Percentiles rank a stretch among this genome's conserved stretches.
phyloP scores from a whole-genome alignment of 768 basidiomycete genomes.

The Tulasnella sp. region DNA sequence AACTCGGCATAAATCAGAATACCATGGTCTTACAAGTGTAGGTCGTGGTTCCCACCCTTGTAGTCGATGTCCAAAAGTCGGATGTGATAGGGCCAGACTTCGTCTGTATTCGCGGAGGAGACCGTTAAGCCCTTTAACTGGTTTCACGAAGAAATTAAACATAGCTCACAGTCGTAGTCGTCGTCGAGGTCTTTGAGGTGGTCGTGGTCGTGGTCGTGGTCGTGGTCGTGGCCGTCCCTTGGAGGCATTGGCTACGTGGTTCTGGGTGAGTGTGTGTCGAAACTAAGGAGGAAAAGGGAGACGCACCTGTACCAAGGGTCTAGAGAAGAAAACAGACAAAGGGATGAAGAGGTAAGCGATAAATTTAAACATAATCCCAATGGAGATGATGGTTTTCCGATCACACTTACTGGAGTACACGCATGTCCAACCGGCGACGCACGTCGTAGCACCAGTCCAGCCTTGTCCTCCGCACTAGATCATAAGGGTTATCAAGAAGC shows the following conservation, averaged over 20 bases:
- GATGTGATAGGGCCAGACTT: neutral
- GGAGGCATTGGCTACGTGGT: constrained; percentile 32
- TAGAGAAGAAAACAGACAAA: neutral
- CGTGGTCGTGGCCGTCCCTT: neutral
- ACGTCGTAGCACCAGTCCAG: constrained; percentile 57
- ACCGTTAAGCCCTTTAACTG: neutral
- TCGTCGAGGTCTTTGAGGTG: constrained; percentile 9
- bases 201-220: no score
- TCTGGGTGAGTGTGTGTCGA: no score
- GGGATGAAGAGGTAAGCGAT: neutral
- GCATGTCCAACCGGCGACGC: constrained; percentile 54
- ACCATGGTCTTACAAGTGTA: constrained; percentile 37
- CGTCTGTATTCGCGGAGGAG: constrained; percentile 19
- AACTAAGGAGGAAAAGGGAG: constrained; percentile 36
- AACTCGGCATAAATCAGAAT: no score
- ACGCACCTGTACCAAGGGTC: constrained; percentile 41
- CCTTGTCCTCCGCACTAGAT: constrained; percentile 53
- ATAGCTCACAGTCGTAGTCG: constrained; percentile 23
- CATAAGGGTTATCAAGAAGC: constrained; percentile 37
- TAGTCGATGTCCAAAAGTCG: neutral
- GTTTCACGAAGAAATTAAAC: neutral
- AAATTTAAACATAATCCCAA: neutral
- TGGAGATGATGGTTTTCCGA: neutral
- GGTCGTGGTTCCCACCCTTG: constrained; percentile 22
- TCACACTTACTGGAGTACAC: constrained; percentile 36